Conservation (phyloP, 208 protist species). For the Kentomonas sorsogonicus region DNA sequence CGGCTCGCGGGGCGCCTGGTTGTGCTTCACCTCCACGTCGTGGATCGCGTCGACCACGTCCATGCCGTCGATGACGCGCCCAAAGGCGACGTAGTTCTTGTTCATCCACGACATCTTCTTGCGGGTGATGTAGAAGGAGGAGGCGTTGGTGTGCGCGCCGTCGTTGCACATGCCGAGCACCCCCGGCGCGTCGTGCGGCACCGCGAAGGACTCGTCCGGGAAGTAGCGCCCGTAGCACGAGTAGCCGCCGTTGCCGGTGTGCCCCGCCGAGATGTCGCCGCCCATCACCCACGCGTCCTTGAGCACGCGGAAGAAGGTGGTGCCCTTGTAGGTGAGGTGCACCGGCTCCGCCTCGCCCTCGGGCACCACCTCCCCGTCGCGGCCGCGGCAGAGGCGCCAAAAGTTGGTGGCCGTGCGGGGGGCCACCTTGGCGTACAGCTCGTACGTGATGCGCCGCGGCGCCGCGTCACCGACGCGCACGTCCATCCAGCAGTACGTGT, state of each 20-base stretch:
- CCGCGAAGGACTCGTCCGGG: constrained; percentile 92
- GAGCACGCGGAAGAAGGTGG: constrained; percentile 91
- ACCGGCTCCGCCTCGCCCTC: constrained; percentile 19
- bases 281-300: constrained; percentile 92
- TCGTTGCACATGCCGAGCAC: constrained; percentile 90
- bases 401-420: constrained; percentile 93
- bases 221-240: constrained; percentile 90
- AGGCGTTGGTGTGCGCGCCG: constrained; percentile 79
- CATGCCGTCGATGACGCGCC: constrained; percentile 91
- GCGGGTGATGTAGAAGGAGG: constrained; percentile 86
- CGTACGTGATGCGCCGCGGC: constrained; percentile 70
- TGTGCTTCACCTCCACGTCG: constrained; percentile 67
- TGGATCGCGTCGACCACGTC: constrained; percentile 80
- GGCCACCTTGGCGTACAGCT: constrained; percentile 74
- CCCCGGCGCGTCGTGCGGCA: constrained; percentile 76
- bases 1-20: constrained; percentile 54
- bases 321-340: constrained; percentile 83
- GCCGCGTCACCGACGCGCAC: constrained; percentile 31
- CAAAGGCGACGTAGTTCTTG: constrained; percentile 93
- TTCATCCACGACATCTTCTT: constrained; percentile 87
- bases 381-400: constrained; percentile 77
- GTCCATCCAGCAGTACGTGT: constrained; percentile 81
- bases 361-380: constrained; percentile 23
- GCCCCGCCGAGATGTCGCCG: constrained; percentile 80
- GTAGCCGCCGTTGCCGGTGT: constrained; percentile 87